A percentile compares a stretch with the other conserved stretches of the same genome.
Evolutionary conservation across 1,139 yeast genomes (phyloP).

Genomic region (Spathaspora sp.): DNA sequence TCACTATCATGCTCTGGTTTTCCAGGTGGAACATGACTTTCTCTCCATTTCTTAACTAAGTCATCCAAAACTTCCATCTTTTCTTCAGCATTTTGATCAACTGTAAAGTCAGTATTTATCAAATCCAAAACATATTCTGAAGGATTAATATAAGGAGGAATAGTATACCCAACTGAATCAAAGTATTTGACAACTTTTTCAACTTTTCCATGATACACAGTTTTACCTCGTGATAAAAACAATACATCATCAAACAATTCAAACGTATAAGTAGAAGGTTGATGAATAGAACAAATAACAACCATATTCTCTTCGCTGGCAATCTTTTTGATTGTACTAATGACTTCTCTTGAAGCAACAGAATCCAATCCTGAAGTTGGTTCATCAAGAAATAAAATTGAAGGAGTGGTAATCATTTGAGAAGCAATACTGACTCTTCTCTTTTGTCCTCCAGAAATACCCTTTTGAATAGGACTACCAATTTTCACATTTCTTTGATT

Average conservation of each 20-base stretch:
- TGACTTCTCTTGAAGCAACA: slow-evolving; percentile 26
- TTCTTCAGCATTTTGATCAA: slow-evolving; percentile 6
- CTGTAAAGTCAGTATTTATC: slow-evolving; percentile 29
- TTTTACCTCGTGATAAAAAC: slow-evolving; percentile 27
- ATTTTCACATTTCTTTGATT: slow-evolving; percentile 18
- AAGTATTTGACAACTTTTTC: slow-evolving; percentile 17
- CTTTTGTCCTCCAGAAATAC: slow-evolving; percentile 25
- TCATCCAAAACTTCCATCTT: slow-evolving; percentile 7
- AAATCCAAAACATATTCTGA: slow-evolving; percentile 36
- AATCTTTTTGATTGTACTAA: slow-evolving; percentile 21
- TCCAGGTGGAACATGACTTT: not conserved
- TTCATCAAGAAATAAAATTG: slow-evolving; percentile 67
- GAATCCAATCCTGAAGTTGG: slow-evolving; percentile 90
- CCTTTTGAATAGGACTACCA: slow-evolving; percentile 24
- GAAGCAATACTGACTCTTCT: slow-evolving; percentile 27
- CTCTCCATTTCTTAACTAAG: slow-evolving; percentile 10
- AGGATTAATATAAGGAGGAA: slow-evolving; percentile 21
- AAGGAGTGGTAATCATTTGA: slow-evolving; percentile 25
- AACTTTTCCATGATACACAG: slow-evolving; percentile 18
- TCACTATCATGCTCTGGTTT: slow-evolving; percentile 2
- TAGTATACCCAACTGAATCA: slow-evolving; percentile 16
- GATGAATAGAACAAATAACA: slow-evolving; percentile 38
- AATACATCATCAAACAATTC: slow-evolving; percentile 30
- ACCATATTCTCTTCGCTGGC: slow-evolving; percentile 26
- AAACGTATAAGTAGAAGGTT: slow-evolving; percentile 33